Evolutionary conservation across 1,284 basidiomycete species (phyloP), one percentile per base, ranked within the genome.

Genomic region (Inonotus hispidus): DNA sequence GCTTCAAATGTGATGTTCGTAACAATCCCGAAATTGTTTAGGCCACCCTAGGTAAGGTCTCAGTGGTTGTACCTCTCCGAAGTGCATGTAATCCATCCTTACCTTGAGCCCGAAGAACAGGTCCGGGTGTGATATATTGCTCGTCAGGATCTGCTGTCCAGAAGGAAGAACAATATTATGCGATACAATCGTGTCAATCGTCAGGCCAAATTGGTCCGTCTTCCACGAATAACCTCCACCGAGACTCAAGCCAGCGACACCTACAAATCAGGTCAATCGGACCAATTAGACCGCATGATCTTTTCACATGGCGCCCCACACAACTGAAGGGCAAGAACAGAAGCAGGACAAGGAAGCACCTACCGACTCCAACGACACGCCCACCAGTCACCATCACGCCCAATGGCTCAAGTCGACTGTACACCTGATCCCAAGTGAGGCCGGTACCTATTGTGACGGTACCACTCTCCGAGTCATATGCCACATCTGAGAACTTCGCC

Each of bases 371-470:
- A 27, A 60, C 37, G 16, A 65, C 65, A n/a, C 69, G 58, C 7
- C 68, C 68, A 16, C 69, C 68, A n/a, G 63, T 60, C 16, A 68
- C 64, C 55, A 57, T 69, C 32, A 63, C 55, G 23, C 63, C 64
- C 49, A 46, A 46, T 19, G 60, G 60, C 16, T 63, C 59, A 14
- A 69, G 57, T 11, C 29, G 47, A 41, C 41, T 56, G 59, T 69
- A 70, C 23, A 70, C 67, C 19, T 68, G 50, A 46, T 67, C 68
- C 69, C 69, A 70, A 32, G 58, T 64, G 6, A 64, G 58, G 16
- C 65, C 66, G 29, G 63, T 37, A 6, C 68, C 68, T 21, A 67
- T 57, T n/a, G 55, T 63, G 3, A 62, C 63, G 35, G 61, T 63
- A 23, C 54, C 29, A 16, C 43, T 56, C 25, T 58, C 55, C 13